These are phyloP conservation scores for Lachnellula cervina DNA, from an alignment of 2,329 filamentous ascomycete genomes.

Conservation along the genomic window DNA sequence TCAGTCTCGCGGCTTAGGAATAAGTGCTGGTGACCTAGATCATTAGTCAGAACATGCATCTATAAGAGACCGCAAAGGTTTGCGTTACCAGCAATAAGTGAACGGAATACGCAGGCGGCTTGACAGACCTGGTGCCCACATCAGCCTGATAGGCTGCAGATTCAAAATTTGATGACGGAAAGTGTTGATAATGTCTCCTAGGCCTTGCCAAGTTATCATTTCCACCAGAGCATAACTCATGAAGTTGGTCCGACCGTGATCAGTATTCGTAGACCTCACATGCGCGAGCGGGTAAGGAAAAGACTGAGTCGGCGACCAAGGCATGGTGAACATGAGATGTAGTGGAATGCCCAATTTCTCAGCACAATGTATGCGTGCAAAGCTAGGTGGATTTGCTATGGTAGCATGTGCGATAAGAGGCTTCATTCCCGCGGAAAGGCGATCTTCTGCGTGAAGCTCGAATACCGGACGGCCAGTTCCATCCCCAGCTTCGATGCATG, in stretches of 20 bases:
- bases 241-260: slow-evolving; percentile 57
- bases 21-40: slow-evolving; percentile 29
- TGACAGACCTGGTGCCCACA: slow-evolving; percentile 75
- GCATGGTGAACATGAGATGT: slow-evolving; percentile 78
- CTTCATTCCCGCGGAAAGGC: not conserved
- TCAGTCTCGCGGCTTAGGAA: slow-evolving; percentile 39
- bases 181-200: slow-evolving; percentile 82
- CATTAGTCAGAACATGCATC: no score
- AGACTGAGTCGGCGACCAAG: slow-evolving; percentile 61
- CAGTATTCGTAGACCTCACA: slow-evolving; percentile 56
- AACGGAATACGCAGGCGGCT: slow-evolving; percentile 62
- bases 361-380: slow-evolving; percentile 72
- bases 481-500: not conserved
- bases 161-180: slow-evolving; percentile 70
- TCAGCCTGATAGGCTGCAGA: slow-evolving; percentile 67
- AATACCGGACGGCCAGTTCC: not conserved
- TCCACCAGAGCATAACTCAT: slow-evolving; percentile 63
- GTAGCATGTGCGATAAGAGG: slow-evolving; percentile 58
- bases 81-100: slow-evolving; percentile 20
- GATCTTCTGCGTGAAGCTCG: no score
- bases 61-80: no score
- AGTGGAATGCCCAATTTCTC: slow-evolving; percentile 70
- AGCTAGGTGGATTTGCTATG: slow-evolving; percentile 74
- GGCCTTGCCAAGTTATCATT: slow-evolving; percentile 65
- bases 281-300: slow-evolving; percentile 66